phyloP scores from a whole-genome alignment of 257 asterid species.

The Cordia subcordata region DNA sequence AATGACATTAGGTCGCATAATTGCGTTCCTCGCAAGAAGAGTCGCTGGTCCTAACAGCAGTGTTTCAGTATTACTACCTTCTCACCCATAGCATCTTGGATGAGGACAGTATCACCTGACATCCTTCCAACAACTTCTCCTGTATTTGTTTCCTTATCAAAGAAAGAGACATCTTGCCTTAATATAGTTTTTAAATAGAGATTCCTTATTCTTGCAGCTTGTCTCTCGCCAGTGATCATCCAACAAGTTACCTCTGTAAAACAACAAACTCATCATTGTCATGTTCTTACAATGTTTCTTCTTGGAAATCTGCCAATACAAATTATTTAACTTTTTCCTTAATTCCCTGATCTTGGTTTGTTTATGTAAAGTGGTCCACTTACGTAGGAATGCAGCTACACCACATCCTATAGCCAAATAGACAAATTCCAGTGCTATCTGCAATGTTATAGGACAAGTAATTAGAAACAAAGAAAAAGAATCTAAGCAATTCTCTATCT shows the following conservation, averaged over 20 bases:
- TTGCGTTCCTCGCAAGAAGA: too few species aligned
- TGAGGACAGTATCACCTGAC: constrained; percentile 94
- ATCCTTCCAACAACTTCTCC: constrained; percentile 87
- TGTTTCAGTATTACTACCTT: constrained; percentile 32
- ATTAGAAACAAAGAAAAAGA: neutral
- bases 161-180: constrained; percentile 78
- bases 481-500: too few species aligned
- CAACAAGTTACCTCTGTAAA: constrained; percentile 76
- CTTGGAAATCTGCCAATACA: neutral
- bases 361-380: constrained; percentile 12
- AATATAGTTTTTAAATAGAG: constrained; percentile 64
- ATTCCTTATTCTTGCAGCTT: constrained; percentile 67
- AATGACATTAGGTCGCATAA: too few species aligned
- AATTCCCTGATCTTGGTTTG: neutral
- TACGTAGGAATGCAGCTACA: constrained; percentile 64
- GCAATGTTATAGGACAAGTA: neutral
- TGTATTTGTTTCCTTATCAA: constrained; percentile 67
- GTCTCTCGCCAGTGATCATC: constrained; percentile 95
- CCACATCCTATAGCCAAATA: constrained; percentile 74
- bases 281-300: neutral
- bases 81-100: constrained; percentile 95
- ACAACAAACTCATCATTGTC: neutral
- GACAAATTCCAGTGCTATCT: constrained; percentile 67
- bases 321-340: neutral
- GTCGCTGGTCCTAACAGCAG: too few species aligned